Conservation (phyloP, 2,329 filamentous ascomycete species). For the Aspergillus sp. region DNA sequence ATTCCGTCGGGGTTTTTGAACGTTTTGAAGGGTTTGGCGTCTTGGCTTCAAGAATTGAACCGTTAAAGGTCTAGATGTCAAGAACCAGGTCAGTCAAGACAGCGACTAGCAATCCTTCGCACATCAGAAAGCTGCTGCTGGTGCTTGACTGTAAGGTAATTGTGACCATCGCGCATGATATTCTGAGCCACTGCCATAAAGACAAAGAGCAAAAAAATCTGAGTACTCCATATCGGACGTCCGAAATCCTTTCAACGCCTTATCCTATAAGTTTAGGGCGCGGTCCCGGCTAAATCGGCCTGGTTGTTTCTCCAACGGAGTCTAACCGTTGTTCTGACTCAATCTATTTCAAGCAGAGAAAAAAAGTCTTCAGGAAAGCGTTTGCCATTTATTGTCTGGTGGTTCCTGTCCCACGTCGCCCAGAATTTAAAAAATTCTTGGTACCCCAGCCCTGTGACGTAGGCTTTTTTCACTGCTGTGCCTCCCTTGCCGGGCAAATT, state of each 20-base stretch:
- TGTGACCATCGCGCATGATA: neutral
- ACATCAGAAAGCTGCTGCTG: neutral
- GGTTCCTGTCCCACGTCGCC: too few relatives aligned
- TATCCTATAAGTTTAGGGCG: constrained; percentile 1
- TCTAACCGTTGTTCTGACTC: constrained; percentile 12
- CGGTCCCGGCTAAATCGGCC: constrained; percentile 24
- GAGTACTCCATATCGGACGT: constrained; percentile 1
- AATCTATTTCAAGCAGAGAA: neutral
- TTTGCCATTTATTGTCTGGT: too few relatives aligned
- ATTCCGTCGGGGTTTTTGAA: constrained; percentile 4
- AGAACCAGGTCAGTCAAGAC: too few relatives aligned
- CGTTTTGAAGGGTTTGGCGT: neutral
- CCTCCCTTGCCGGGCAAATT: too few relatives aligned
- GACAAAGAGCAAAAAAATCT: neutral
- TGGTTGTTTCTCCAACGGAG: neutral
- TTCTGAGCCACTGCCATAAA: neutral
- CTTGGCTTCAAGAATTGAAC: neutral
- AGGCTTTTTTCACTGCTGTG: too few relatives aligned
- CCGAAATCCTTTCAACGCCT: constrained; percentile 3
- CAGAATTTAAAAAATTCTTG: too few relatives aligned
- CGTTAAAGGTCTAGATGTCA: too few relatives aligned
- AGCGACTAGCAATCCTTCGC: neutral
- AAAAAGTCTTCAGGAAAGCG: too few relatives aligned
- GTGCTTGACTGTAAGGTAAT: too few relatives aligned
- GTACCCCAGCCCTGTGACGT: too few relatives aligned